Percentiles rank a stretch among this genome's conserved stretches.
These are phyloP conservation scores for Omphalea diandra DNA, from an alignment of 441 rosid species.

Conservation along the genomic window DNA sequence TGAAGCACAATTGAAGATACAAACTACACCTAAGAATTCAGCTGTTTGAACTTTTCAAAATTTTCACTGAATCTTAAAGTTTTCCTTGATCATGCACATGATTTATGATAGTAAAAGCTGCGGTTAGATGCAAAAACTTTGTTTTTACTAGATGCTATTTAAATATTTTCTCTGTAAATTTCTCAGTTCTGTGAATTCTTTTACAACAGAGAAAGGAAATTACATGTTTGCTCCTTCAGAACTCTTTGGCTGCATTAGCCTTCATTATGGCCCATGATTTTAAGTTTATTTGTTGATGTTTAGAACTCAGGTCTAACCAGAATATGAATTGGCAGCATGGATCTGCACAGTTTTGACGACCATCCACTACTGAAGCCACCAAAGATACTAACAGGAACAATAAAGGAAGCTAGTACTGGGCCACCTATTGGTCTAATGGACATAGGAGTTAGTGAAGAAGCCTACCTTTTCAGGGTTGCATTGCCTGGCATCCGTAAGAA, in stretches of 20 bases:
- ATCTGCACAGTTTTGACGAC: conserved; percentile 14
- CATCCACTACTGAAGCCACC: conserved; percentile 42
- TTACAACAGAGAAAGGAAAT: neutral
- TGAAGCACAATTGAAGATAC: neutral
- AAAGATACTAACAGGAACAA: conserved; percentile 48
- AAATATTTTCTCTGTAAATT: neutral
- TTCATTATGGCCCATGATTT: neutral
- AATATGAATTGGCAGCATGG: conserved; percentile 31
- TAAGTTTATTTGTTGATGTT: too few species aligned
- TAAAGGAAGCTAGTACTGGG: conserved; percentile 45
- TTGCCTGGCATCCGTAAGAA: conserved; percentile 61
- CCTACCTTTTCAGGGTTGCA: conserved; percentile 72
- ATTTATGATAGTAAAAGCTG: neutral
- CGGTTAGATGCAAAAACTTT: neutral
- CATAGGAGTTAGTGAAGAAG: conserved; percentile 57
- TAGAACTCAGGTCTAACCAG: neutral
- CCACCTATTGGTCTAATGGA: conserved; percentile 64
- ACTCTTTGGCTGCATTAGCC: neutral
- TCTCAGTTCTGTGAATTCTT: neutral
- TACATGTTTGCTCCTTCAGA: neutral
- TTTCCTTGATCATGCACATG: neutral
- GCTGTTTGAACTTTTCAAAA: neutral
- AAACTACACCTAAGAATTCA: neutral
- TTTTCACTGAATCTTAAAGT: neutral
- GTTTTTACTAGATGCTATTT: neutral